These are phyloP conservation scores for Prillingera fragicola DNA, from an alignment of 1,284 basidiomycete species.

Conservation along the genomic window DNA sequence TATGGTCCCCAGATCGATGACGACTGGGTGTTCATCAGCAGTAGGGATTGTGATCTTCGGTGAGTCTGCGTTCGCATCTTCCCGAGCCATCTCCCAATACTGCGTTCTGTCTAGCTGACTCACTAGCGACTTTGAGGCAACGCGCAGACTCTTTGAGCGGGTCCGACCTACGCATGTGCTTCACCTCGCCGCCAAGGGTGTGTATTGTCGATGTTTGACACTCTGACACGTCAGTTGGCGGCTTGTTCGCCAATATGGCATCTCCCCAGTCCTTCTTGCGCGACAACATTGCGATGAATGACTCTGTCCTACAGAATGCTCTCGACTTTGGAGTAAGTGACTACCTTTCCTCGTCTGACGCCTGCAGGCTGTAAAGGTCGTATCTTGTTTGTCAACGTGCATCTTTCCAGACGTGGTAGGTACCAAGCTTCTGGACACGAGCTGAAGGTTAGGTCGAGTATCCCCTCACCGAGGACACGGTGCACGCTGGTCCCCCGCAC, in stretches of 20 bases:
- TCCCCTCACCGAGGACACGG: constrained; percentile 81
- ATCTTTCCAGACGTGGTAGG: constrained; percentile 50
- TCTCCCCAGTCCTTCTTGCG: constrained; percentile 83
- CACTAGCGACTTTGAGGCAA: constrained; percentile 60
- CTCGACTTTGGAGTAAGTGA: constrained; percentile 53
- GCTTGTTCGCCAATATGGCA: constrained; percentile 85
- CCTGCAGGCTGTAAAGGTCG: constrained; percentile 49
- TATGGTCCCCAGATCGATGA: constrained; percentile 70
- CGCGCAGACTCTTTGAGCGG: constrained; percentile 63
- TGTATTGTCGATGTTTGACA: constrained; percentile 29
- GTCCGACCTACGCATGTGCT: constrained; percentile 87
- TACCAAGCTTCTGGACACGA: background rate
- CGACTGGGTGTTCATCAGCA: constrained; percentile 76
- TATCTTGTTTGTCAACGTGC: constrained; percentile 50
- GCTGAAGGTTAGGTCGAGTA: constrained; percentile 53
- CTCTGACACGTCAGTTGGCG: constrained; percentile 65
- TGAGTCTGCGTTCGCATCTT: constrained; percentile 8
- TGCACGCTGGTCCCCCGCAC: constrained; percentile 81
- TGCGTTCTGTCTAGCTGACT: too few species aligned
- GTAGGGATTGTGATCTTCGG: constrained; percentile 49
- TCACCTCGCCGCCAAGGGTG: constrained; percentile 77
- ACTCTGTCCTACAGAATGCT: constrained; percentile 72
- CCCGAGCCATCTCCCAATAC: too few species aligned
- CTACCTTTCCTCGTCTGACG: background rate
- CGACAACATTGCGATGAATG: constrained; percentile 85